Evolutionary conservation across 257 asterid genomes (phyloP).

Genomic region (Lantana camara): DNA sequence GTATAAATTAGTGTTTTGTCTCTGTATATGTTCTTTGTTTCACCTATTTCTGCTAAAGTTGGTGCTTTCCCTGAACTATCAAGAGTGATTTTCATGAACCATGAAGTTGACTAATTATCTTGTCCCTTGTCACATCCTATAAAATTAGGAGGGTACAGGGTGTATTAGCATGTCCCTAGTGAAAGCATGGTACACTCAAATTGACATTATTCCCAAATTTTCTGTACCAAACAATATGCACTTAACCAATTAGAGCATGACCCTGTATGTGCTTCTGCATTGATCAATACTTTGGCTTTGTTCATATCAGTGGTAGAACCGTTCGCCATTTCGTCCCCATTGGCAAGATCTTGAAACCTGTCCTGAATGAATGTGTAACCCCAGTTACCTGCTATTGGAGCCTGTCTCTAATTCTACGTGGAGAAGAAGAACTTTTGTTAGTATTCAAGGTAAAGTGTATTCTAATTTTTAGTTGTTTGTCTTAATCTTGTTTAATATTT

Average conservation of each 20-base stretch:
- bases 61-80: background rate
- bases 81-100: background rate
- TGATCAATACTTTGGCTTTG: constrained; percentile 8
- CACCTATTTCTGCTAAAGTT: background rate
- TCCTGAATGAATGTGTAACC: constrained; percentile 85
- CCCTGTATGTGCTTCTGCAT: background rate
- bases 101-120: background rate
- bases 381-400: constrained; percentile 99
- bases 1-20: background rate
- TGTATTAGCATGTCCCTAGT: background rate
- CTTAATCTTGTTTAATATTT: background rate
- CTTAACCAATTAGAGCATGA: background rate
- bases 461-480: background rate
- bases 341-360: constrained; percentile 80
- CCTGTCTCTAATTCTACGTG: constrained; percentile 65
- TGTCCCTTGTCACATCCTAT: background rate
- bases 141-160: background rate
- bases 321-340: constrained; percentile 62
- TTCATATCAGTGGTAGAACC: constrained; percentile 62
- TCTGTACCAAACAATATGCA: background rate
- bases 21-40: background rate
- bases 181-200: background rate
- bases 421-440: constrained; percentile 67
- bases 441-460: constrained; percentile 71
- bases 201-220: background rate